Conservation (phyloP, 1,139 yeast genomes). For the Protomyces macrosporus region DNA sequence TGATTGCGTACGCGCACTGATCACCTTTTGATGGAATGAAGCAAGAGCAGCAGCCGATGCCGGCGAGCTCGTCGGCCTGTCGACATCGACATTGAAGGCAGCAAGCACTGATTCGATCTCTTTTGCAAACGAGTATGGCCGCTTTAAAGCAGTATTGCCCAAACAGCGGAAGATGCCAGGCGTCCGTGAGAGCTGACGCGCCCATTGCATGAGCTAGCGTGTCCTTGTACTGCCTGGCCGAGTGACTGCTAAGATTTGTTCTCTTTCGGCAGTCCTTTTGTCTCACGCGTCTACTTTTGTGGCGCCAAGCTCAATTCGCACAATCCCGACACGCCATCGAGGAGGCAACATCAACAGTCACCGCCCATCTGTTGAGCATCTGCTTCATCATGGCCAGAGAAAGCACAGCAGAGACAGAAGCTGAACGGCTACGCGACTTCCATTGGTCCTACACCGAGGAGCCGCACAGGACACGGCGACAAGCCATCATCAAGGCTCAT, state of each 20-base stretch:
- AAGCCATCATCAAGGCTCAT: slow-evolving; percentile 62
- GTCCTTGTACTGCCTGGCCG: not conserved
- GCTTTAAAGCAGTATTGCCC: not conserved
- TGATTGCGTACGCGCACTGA: not conserved
- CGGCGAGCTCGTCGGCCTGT: not conserved
- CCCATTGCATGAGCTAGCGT: not conserved
- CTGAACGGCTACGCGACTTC: slow-evolving; percentile 45
- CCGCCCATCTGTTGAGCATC: not conserved
- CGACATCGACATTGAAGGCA: not conserved
- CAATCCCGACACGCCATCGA: not conserved
- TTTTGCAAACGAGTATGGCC: not conserved
- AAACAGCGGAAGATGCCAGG: not conserved
- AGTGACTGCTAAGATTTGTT: not conserved
- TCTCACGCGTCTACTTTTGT: not conserved
- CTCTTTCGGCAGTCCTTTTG: no score
- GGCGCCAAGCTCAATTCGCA: no score
- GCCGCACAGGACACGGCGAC: slow-evolving; percentile 73
- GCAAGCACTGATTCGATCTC: not conserved
- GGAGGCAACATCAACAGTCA: not conserved
- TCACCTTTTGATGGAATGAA: not conserved
- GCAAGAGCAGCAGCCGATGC: not conserved
- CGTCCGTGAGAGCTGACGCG: not conserved
- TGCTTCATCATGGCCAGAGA: not conserved
- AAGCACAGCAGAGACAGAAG: slow-evolving; percentile 5
- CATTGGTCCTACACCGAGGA: slow-evolving; percentile 80